These are phyloP conservation scores for Volvox reticuliferus DNA, from an alignment of 139 green algal species.

Conservation along the genomic window DNA sequence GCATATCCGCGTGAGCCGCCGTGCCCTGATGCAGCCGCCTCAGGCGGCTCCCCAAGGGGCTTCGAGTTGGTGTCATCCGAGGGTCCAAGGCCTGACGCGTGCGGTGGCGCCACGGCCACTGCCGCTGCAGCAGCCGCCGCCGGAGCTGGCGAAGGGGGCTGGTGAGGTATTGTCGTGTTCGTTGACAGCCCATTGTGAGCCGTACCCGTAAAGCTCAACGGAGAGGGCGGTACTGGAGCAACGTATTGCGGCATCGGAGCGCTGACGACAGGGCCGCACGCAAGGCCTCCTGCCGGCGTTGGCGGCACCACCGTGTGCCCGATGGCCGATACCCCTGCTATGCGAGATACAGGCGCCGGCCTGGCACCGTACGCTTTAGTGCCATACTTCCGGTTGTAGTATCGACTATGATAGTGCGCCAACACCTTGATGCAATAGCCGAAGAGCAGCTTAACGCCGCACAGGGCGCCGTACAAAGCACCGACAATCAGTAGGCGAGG, in stretches of 20 bases:
- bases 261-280: background rate
- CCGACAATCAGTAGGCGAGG: background rate
- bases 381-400: slow-evolving; percentile 39
- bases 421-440: slow-evolving; percentile 40
- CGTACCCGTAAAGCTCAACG: background rate
- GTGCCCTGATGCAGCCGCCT: background rate
- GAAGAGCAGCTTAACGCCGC: slow-evolving; percentile 31
- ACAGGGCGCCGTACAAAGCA: background rate
- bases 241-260: background rate
- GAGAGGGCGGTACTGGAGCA: background rate
- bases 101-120: background rate
- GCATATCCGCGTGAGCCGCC: background rate
- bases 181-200: background rate
- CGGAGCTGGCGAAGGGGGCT: background rate
- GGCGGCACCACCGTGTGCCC: background rate
- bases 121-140: background rate
- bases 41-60: background rate
- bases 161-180: background rate
- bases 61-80: background rate
- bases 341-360: background rate
- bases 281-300: background rate
- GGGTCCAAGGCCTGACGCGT: background rate
- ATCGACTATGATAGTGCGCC: background rate
- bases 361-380: slow-evolving; percentile 1
- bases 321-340: background rate